Evolutionary conservation across 768 basidiomycete species (phyloP), one percentile per base, ranked within the genome.

Genomic region (Asterophora parasitica): DNA sequence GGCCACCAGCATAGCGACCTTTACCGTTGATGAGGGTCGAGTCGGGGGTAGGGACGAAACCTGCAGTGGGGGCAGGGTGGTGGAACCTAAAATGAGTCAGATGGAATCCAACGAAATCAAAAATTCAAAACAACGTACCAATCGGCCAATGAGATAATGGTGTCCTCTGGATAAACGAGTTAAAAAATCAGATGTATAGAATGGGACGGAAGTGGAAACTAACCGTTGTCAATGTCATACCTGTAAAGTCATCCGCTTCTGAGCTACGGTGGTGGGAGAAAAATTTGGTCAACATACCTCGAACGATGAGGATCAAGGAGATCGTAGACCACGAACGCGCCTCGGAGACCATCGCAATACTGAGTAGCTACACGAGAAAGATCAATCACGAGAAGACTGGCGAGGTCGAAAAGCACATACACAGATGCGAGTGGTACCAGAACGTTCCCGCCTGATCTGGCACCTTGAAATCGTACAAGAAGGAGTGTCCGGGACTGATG

Each of bases 21-120:
- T 65, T 60, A 1, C 77, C 77, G 45, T 78, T 78, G 50, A 78
- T 74, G 15, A 77, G 55, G 0, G 67, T 68, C 2, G 69, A 49
- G 47, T 66, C 65, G 5, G 71, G 52, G 7, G 30, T 26, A 30
- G 42, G 37, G 16, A 44, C 44, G 8, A 43, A 35, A 12, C 15
- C 11, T 34, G 23, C 13, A 11, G 28, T 34, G 31, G 44, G 33
- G 12, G 71, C 54, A 59, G 46, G 30, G 15, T 28, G 8, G 17
- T 37, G 36, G 19, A 19, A 37, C 36, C 36, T 37, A 19, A 19
- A 37, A 19, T 3, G 16, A 4, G 12, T 37, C 38, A 26, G 38
- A 1, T 3, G 13, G 10, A 10, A n/a, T 1, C 3, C 1, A 16
- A 23, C 15, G 20, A 39, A 12, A 6, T n/a, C 12, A 12, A 3